Base-by-base conservation (phyloP, 192 early-diverging fungal genomes). In the Coemansia furcata region DNA sequence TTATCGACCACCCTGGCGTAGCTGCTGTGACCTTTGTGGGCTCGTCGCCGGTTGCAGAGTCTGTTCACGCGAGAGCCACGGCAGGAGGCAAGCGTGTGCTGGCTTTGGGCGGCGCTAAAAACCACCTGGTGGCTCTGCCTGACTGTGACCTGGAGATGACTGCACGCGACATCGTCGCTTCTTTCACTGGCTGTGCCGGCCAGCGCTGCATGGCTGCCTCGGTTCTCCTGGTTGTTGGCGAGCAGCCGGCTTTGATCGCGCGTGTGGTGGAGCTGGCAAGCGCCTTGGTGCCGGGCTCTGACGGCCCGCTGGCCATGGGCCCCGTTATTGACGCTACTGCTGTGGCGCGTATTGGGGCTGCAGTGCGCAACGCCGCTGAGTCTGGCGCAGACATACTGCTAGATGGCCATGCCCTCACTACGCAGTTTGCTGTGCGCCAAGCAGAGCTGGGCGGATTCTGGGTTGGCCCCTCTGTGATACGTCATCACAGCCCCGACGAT, bases 21-120 rank as follows among this genome's bases (percentile, higher is more conserved):
- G 71, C 69, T 23, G 91, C 90, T 0, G 85, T 93, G 60, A 88
- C 92, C 5, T 94, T 94, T 85, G 92, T 94, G 1, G 92, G 92
- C 32, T 91, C 91, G 0, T 89, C 92, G 4, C 78, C 79, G n/a
- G 87, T 94, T n/a, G 92, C 91, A 3, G 86, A 89, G 65, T 35
- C 80, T 29, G 75, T 93, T 0, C 69, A 80, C 17, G 62, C 75
- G 38, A 60, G 81, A 40, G 85, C 85, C 38, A 68, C 84, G 17
- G 60, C 38, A 10, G 61, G 85, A 39, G 86, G 86, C 71, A 94
- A 94, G 67, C 87, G 92, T 11, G 88, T 89, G 50, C 76, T 93
- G 63, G 88, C 88, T 15, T 80, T 94, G 36, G 92, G 91, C 52
- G 86, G 86, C 11, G 87, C 87, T 40, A 90, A 88, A 85, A 94